A percentile compares a stretch with the other conserved stretches of the same genome.
Conservation (phyloP, 2,329 filamentous ascomycete genomes). For the Trichoderma aggressivum region DNA sequence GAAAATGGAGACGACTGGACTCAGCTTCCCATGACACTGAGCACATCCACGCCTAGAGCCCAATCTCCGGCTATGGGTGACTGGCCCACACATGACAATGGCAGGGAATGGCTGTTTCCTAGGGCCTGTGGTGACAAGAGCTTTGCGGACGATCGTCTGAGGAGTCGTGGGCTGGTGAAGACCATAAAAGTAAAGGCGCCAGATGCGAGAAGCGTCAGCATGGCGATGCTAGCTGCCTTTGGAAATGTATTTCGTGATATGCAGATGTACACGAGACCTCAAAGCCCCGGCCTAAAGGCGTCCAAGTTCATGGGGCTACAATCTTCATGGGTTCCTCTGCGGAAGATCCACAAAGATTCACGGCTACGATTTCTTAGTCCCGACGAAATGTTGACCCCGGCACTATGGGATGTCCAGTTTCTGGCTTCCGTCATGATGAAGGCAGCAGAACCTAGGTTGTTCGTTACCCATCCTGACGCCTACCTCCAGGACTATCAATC, state of each 20-base stretch:
- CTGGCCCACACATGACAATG: constrained; percentile 43
- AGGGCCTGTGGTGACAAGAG: constrained; percentile 64
- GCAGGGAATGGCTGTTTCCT: constrained; percentile 62
- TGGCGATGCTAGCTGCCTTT: constrained; percentile 62
- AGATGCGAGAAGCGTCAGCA: constrained; percentile 65
- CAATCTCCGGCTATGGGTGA: constrained; percentile 47
- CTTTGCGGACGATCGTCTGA: constrained; percentile 66
- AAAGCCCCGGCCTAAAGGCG: constrained; percentile 29
- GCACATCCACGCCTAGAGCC: constrained; percentile 42
- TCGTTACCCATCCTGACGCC: constrained; percentile 70
- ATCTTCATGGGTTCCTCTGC: constrained; percentile 69
- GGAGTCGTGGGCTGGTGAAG: constrained; percentile 68
- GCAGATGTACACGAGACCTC: constrained; percentile 32
- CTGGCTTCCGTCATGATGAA: constrained; percentile 72
- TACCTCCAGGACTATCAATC: constrained; percentile 64
- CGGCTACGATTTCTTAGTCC: constrained; percentile 67
- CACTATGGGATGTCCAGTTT: constrained; percentile 69
- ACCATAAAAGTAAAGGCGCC: constrained; percentile 58
- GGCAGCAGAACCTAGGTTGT: constrained; percentile 63
- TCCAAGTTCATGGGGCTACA: constrained; percentile 57
- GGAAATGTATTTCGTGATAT: constrained; percentile 50
- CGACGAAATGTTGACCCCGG: constrained; percentile 69
- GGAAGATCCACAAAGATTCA: constrained; percentile 72
- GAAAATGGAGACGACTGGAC: constrained; percentile 51
- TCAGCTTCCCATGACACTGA: constrained; percentile 49